A percentile compares a stretch with the other conserved stretches of the same genome.
phyloP scores from a whole-genome alignment of 2,329 filamentous ascomycete species.

The Diaporthe sp. region DNA sequence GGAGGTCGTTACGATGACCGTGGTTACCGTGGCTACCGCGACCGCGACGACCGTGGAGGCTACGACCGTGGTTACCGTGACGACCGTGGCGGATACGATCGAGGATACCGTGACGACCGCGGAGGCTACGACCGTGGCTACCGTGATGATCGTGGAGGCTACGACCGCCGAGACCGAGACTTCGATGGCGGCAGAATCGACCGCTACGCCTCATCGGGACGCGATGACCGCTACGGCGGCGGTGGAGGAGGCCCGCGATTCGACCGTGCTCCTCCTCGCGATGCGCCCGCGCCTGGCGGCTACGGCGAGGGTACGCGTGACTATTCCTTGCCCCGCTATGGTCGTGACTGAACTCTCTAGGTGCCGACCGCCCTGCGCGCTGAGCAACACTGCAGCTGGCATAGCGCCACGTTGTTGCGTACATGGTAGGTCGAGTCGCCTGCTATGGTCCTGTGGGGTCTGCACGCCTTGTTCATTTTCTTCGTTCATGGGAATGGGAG shows the following conservation, averaged over 20 bases:
- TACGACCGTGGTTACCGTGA: constrained; percentile 57
- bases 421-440: constrained; percentile 36
- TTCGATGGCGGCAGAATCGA: constrained; percentile 50
- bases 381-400: constrained; percentile 31
- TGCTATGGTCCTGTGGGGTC: constrained; percentile 34
- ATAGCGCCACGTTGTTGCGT: constrained; percentile 19
- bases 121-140: constrained; percentile 64
- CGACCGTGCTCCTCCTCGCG: constrained; percentile 45
- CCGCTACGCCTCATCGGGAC: constrained; percentile 52
- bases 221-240: constrained; percentile 37
- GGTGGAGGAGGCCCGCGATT: constrained; percentile 33
- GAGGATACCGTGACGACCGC: constrained; percentile 45
- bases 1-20: constrained; percentile 49
- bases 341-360: constrained; percentile 40
- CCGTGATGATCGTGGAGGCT: constrained; percentile 52
- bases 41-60: constrained; percentile 46
- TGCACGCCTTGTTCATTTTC: constrained; percentile 35
- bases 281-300: constrained; percentile 44
- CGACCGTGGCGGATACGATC: constrained; percentile 33
- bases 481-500: constrained; percentile 37
- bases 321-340: constrained; percentile 33
- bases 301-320: constrained; percentile 46
- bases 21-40: constrained; percentile 37
- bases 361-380: constrained; percentile 37
- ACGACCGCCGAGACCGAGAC: constrained; percentile 49